Base-by-base conservation (phyloP, 2,329 filamentous ascomycete genomes). In the Aspergillus uvarum region DNA sequence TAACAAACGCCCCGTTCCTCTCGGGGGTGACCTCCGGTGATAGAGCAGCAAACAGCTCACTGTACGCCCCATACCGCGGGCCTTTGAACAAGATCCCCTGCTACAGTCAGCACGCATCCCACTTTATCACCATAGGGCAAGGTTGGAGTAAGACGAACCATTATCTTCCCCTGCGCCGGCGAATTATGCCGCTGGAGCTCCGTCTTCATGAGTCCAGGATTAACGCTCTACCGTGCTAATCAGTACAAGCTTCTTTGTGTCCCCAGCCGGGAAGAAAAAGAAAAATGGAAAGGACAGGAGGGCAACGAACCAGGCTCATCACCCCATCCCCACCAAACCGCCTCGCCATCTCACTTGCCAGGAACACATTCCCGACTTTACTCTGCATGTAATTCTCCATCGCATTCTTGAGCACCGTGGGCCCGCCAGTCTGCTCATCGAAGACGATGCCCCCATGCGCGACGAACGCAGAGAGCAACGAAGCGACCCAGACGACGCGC, bases 1-100 rank as follows among this genome's bases (percentile, higher is more conserved):
- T 72, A 26, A 84, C 65, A 58, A 74, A 77, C n/a, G 66, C 68
- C 2, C 76, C 75, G 57, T 74, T 73, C 5, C 76, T 55, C 31
- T 73, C 61, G 5, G 57, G 48, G 3, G 67, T 70, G 5, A 77
- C 65, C 7, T 72, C 65, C 2, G 72, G 67, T 2, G 72, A 75
- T 19, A 77, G 63, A 0, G 65, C 72, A 31, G 75, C 69, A 60
- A 70, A 79, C 11, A 79, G 63, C 56, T 77, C 75, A 1, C 74
- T 75, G 56, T 76, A 72, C 5, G 69, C 75, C 2, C 77, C 72
- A 49, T 73, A 77, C 8, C 70, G 62, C 8, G 70, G 29, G 5
- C 67, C 61, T 50, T 74, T 71, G n/a, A 72, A 66, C 4, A 72
- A 8, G 3, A 67, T 12, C 4, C 50, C 38, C 54, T 54, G 32